These are phyloP conservation scores for Haplosporangium sp. DNA, from an alignment of 371 early-diverging fungal genomes.

Conservation along the genomic window DNA sequence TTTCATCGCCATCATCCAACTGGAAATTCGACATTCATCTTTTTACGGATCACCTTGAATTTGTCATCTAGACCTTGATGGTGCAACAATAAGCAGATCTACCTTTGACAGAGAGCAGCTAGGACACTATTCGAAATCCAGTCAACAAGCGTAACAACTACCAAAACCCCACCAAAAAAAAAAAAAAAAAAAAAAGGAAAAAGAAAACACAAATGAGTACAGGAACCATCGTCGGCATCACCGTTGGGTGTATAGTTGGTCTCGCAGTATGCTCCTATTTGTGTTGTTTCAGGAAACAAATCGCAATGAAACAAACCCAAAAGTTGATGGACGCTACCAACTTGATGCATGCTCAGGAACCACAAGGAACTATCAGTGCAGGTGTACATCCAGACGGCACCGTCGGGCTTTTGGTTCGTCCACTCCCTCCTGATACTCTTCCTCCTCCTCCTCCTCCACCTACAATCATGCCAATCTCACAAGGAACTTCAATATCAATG, in stretches of 20 bases:
- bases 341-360: constrained; percentile 27
- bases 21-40: no score
- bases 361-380: constrained; percentile 11
- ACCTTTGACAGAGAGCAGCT: no score
- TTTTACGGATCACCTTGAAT: no score
- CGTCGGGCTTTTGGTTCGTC: constrained; percentile 14
- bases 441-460: no score
- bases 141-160: no score
- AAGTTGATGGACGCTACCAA: constrained; percentile 36
- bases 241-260: neutral
- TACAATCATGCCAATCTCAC: neutral
- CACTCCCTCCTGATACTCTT: constrained; percentile 2
- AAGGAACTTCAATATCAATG: neutral
- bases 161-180: no score
- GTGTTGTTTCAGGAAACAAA: constrained; percentile 13
- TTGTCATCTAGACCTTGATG: no score
- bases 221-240: constrained; percentile 6
- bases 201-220: neutral
- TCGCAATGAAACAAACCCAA: constrained; percentile 9
- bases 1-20: no score
- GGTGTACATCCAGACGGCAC: constrained; percentile 17
- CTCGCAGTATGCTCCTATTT: constrained; percentile 6
- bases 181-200: neutral
- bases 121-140: no score
- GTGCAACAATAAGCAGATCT: no score